Evolutionary conservation across 257 asterid genomes (phyloP).

Genomic region (Fraxinus americana): DNA sequence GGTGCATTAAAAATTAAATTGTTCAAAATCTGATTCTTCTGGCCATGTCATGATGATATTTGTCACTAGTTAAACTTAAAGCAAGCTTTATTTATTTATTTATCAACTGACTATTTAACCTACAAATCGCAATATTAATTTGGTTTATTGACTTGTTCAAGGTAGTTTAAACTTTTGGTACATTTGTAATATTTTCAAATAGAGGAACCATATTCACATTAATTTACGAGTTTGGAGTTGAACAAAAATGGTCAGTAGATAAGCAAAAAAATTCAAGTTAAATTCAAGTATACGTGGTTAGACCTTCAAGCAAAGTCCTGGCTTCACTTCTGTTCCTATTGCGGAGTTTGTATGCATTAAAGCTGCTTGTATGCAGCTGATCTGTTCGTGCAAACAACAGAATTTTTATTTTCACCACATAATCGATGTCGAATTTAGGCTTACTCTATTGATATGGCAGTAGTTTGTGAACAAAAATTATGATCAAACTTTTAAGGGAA

Average conservation of each 20-base stretch:
- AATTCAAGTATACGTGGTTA: neutral
- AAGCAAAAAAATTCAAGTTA: too few species aligned
- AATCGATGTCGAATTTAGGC: neutral
- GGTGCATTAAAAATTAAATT: neutral
- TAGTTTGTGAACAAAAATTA: neutral
- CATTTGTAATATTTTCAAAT: neutral
- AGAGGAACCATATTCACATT: neutral
- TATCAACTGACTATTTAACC: neutral
- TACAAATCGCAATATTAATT: neutral
- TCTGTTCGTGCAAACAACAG: neutral
- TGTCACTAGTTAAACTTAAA: neutral
- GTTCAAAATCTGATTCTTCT: neutral
- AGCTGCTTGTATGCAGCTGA: slow-evolving; percentile 2
- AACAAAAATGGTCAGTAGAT: neutral
- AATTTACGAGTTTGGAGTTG: neutral
- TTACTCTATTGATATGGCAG: neutral
- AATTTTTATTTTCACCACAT: neutral
- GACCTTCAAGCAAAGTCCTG: neutral
- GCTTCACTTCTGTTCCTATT: neutral
- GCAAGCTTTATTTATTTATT: neutral
- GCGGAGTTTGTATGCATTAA: neutral
- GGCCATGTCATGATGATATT: neutral
- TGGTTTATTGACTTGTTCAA: neutral
- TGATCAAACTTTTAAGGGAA: neutral
- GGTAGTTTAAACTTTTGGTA: neutral